Percentiles rank a stretch among this genome's conserved stretches.
phyloP scores from a whole-genome alignment of 1,139 yeast genomes.

The Scheffersomyces quercinus region DNA sequence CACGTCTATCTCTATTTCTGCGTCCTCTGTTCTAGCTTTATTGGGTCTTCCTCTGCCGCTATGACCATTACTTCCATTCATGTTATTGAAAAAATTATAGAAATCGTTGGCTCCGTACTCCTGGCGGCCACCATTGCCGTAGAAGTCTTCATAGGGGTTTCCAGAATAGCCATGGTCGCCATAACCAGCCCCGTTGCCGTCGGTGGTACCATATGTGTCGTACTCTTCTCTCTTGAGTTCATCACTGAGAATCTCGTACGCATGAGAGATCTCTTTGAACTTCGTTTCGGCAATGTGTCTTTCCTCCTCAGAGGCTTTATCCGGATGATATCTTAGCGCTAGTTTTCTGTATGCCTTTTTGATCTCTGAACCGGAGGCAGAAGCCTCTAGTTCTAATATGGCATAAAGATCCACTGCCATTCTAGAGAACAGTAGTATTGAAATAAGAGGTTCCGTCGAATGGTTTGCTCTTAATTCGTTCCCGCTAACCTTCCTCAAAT shows the following conservation, averaged over 20 bases:
- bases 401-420: slow-evolving; percentile 52
- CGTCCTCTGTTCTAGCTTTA: slow-evolving; percentile 58
- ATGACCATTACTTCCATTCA: slow-evolving; percentile 30
- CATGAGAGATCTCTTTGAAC: slow-evolving; percentile 76
- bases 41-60: slow-evolving; percentile 10
- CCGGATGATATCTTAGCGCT: slow-evolving; percentile 79
- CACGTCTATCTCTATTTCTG: slow-evolving; percentile 61
- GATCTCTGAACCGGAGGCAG: slow-evolving; percentile 67
- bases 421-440: neutral
- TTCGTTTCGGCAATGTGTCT: slow-evolving; percentile 67
- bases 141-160: slow-evolving; percentile 46
- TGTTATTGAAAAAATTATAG: slow-evolving; percentile 63
- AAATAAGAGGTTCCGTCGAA: neutral
- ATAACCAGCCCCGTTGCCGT: slow-evolving; percentile 22
- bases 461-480: too few relatives aligned
- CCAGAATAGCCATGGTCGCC: slow-evolving; percentile 21
- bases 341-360: slow-evolving; percentile 74
- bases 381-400: slow-evolving; percentile 62
- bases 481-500: too few relatives aligned
- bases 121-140: slow-evolving; percentile 25
- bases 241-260: slow-evolving; percentile 74
- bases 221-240: slow-evolving; percentile 56
- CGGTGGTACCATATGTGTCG: slow-evolving; percentile 57
- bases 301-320: slow-evolving; percentile 67
- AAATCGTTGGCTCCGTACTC: slow-evolving; percentile 67